Percentiles rank a stretch among this genome's conserved stretches.
phyloP scores from a whole-genome alignment of 306 rosid species.

The Rosa chinensis region DNA sequence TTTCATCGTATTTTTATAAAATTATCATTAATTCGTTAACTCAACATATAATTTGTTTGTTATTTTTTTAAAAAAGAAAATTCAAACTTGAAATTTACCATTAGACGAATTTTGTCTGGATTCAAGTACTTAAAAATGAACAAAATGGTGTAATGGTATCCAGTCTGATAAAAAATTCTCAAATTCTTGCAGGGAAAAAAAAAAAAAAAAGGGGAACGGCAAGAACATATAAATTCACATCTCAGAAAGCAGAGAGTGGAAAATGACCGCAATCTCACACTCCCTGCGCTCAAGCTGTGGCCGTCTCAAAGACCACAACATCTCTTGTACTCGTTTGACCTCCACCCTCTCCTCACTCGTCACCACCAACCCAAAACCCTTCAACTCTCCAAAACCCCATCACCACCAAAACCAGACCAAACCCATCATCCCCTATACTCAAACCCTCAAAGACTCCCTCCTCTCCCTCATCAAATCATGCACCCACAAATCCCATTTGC shows the following conservation, averaged over 20 bases:
- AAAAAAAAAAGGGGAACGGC: not conserved
- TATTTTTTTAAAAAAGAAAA: no score
- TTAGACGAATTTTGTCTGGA: no score
- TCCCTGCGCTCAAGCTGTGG: not conserved
- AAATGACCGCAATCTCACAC: not conserved
- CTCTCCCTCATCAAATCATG: conserved; percentile 54
- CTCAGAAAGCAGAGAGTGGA: not conserved
- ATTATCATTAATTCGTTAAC: no score
- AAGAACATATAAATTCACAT: not conserved
- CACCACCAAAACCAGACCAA: conserved; percentile 24
- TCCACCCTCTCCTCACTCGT: not conserved
- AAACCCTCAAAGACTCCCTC: conserved; percentile 26
- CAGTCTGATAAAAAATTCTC: no score
- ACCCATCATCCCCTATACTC: conserved; percentile 13
- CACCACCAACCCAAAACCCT: not conserved
- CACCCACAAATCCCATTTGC: conserved; percentile 46
- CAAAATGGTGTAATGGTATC: no score
- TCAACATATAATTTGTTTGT: no score
- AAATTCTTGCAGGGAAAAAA: not conserved
- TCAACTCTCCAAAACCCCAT: not conserved
- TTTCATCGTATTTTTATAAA: no score
- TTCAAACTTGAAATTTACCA: no score
- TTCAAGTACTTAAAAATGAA: no score
- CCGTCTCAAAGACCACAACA: not conserved
- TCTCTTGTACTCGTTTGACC: not conserved